Evolutionary conservation across 139 green algal species (phyloP), one percentile per base, ranked within the genome.

Genomic region (Chlorella sp.): DNA sequence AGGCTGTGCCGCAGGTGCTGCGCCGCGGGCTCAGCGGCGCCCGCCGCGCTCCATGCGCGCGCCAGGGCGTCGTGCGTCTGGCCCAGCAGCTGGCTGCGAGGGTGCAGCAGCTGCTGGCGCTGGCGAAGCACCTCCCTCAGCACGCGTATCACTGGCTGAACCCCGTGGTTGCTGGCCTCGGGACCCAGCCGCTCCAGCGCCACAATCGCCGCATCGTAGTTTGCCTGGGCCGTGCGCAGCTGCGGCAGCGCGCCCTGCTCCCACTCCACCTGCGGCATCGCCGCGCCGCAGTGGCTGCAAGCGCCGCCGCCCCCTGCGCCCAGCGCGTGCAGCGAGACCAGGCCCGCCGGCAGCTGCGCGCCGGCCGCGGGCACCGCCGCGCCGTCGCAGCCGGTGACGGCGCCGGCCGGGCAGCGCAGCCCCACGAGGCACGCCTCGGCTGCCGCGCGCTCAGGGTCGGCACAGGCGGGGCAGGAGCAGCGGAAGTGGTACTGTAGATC

Each of bases 401-500:
- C 61, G 40, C 33, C 29, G 5, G 35, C 68, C 1, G 51, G 8
- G 38, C 76, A 82, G n/a, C 38, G 29, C 21, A 82, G 61, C 23
- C 76, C 76, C 15, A 64, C 76, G 1, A 42, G 40, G 3, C 41
- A 67, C 3, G 31, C 11, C 1, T 82, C 76, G 15, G 46, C 38
- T 27, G 53, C 31, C n/a, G 23, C 40, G 45, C 46, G 38, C 2
- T 6, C 31, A 0, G n/a, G 12, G 7, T 12, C 19, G 29, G 27
- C 7, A 53, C 77, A 86, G 27, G 67, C 82, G 25, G 19, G 43
- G 42, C 77, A 87, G 33, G 27, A 33, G 65, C 82, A 87, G 14
- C 8, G 3, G 35, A 87, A 87, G 35, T 80, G 45, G 65, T 87
- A 87, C 58, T 86, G 79, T 50, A 67, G 31, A 27, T 8, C 14